Base-by-base conservation (phyloP, 495 filamentous ascomycete species). In the Sphaerosporella brunnea region DNA sequence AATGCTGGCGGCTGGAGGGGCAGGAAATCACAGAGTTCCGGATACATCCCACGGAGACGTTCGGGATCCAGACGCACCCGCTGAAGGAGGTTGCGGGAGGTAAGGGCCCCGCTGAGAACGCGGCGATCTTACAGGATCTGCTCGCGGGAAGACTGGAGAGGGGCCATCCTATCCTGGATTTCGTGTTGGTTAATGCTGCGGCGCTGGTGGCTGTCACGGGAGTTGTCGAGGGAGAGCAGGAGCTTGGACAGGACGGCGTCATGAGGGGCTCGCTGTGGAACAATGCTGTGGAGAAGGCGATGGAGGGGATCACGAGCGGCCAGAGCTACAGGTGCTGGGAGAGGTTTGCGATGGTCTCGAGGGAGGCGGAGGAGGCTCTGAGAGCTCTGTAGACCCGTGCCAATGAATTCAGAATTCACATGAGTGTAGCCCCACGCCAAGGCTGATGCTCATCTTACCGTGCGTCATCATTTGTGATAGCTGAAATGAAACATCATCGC, bases 181-280 rank as follows among this genome's bases (percentile, higher is more conserved):
- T 96, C 55, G 88, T 99, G 36, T 66, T 95, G 34, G 78, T 94
- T 61, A 99, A 99, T 58, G 79, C 87, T 0, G 90, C 90, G 1
- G 84, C 84, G 10, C 65, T 96, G 40, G 70, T 96, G 19, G 86
- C 87, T 0, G 73, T 79, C 4, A 69, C 82, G 0, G 92, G 92
- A 0, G 64, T 92, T n/a, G 90, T 86, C 54, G 88, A 94, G 47
- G 23, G 24, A 1, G 74, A 77, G 0, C 79, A 88, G 26, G 63
- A 67, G 35, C 70, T 74, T 49, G 82, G 81, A 0, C 75, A 79
- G 54, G 75, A 78, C 58, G 79, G 77, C 0, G 63, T 76, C 50
- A 84, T 93, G 21, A 73, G 80, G 9, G 83, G 83, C 21, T 75
- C 78, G 11, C 71, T 87, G 51, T 96, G 90, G 92, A 95, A 84